phyloP scores from a whole-genome alignment of 75 land plant species.

The Selaginella moellendorffii region DNA sequence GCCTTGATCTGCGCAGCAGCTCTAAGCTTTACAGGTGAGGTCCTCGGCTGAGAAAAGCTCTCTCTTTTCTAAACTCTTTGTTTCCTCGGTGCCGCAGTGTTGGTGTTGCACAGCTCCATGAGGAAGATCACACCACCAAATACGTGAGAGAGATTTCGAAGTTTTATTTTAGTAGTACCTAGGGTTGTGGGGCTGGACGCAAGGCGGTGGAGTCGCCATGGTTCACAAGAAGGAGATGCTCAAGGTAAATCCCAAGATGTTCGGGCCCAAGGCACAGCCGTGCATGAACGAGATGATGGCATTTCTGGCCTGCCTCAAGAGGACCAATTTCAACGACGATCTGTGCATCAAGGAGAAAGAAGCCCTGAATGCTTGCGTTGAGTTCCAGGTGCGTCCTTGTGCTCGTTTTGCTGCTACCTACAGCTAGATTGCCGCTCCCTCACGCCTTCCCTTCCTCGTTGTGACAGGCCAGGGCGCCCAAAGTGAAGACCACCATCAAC shows the following conservation, averaged over 20 bases:
- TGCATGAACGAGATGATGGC: constrained; percentile 29
- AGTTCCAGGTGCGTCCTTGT: constrained; percentile 16
- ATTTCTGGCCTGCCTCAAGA: constrained; percentile 25
- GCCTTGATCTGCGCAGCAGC: constrained; percentile 50
- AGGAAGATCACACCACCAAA: constrained; percentile 46
- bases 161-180: too few relatives aligned
- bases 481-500: not conserved
- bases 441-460: too few relatives aligned
- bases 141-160: constrained; percentile 32
- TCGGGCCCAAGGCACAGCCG: constrained; percentile 17
- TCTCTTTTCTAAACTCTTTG: constrained; percentile 6
- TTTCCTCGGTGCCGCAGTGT: constrained; percentile 26
- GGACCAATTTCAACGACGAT: constrained; percentile 26
- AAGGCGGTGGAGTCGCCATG: not conserved
- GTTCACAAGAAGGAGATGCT: not conserved
- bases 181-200: not conserved
- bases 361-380: constrained; percentile 29
- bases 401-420: not conserved
- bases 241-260: constrained; percentile 24
- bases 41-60: not conserved
- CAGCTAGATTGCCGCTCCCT: too few relatives aligned
- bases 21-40: constrained; percentile 57
- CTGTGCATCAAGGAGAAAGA: constrained; percentile 20
- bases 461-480: not conserved
- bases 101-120: constrained; percentile 55